A percentile compares a stretch with the other conserved stretches of the same genome.
Evolutionary conservation across 805 yeast genomes (phyloP).

Genomic region (Candida michaelii): DNA sequence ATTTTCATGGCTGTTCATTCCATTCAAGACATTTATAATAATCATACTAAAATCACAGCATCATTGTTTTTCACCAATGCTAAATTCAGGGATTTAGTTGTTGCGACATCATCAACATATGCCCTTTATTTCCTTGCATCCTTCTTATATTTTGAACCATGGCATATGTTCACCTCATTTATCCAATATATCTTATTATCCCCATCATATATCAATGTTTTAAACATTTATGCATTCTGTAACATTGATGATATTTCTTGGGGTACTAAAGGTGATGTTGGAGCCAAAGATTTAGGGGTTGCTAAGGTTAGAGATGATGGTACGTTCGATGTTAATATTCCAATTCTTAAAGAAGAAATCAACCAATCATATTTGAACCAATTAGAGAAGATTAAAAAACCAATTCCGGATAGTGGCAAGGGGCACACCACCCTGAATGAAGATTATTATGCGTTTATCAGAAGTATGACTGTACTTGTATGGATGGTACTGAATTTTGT

Average conservation of each 20-base stretch:
- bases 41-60: constrained; percentile 40
- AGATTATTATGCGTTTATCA: constrained; percentile 46
- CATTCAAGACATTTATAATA: constrained; percentile 32
- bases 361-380: constrained; percentile 54
- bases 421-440: constrained; percentile 31
- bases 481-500: constrained; percentile 48
- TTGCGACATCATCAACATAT: constrained; percentile 60
- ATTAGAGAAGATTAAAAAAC: constrained; percentile 50
- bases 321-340: constrained; percentile 54
- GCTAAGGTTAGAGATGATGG: constrained; percentile 56
- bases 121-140: constrained; percentile 61
- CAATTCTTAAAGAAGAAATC: constrained; percentile 49
- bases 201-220: constrained; percentile 54
- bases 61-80: constrained; percentile 46
- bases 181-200: constrained; percentile 50
- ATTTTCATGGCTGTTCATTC: constrained; percentile 58
- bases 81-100: constrained; percentile 49
- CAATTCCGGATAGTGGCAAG: constrained; percentile 33
- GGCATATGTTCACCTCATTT: constrained; percentile 64
- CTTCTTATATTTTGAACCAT: constrained; percentile 60
- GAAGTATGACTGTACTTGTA: constrained; percentile 46
- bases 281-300: constrained; percentile 56
- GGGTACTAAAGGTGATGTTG: constrained; percentile 73
- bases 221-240: constrained; percentile 68
- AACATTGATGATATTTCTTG: constrained; percentile 72